Percentiles rank a stretch among this genome's conserved stretches.
Conservation (phyloP, 345 rosid genomes). For the Dovyalis caffra region DNA sequence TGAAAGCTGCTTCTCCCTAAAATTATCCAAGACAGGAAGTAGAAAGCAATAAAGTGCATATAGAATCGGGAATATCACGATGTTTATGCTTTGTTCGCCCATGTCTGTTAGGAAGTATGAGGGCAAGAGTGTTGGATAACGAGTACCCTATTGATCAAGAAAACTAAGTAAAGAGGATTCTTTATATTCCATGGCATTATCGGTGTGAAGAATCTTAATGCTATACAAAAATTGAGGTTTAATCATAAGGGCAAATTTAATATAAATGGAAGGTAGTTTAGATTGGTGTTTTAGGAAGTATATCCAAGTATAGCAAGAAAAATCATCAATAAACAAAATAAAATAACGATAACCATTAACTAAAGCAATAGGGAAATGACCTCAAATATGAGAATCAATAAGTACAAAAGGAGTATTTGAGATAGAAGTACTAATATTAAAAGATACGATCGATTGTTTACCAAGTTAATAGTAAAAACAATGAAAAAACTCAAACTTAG, state of each 20-base stretch:
- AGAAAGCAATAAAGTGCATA: neutral
- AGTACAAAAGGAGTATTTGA: too few relatives aligned
- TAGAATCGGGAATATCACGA: neutral
- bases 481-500: too few relatives aligned
- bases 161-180: too few relatives aligned
- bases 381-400: too few relatives aligned
- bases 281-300: neutral
- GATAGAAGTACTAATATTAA: too few relatives aligned
- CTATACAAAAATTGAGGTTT: slow-evolving; percentile 6
- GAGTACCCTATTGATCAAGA: neutral
- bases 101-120: slow-evolving; percentile 1
- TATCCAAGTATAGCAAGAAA: neutral
- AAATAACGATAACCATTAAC: neutral
- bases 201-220: too few relatives aligned
- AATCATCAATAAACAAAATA: slow-evolving; percentile 4
- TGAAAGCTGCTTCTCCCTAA: slow-evolving; percentile 4
- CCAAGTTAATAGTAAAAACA: too few relatives aligned
- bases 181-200: too few relatives aligned
- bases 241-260: neutral
- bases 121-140: neutral
- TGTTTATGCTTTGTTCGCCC: neutral
- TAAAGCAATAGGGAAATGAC: neutral
- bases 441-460: too few relatives aligned
- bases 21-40: neutral
- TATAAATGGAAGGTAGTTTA: neutral